These are phyloP conservation scores for Phytopythium kandeliae DNA, from an alignment of 352 stramenopile species.

Conservation along the genomic window DNA sequence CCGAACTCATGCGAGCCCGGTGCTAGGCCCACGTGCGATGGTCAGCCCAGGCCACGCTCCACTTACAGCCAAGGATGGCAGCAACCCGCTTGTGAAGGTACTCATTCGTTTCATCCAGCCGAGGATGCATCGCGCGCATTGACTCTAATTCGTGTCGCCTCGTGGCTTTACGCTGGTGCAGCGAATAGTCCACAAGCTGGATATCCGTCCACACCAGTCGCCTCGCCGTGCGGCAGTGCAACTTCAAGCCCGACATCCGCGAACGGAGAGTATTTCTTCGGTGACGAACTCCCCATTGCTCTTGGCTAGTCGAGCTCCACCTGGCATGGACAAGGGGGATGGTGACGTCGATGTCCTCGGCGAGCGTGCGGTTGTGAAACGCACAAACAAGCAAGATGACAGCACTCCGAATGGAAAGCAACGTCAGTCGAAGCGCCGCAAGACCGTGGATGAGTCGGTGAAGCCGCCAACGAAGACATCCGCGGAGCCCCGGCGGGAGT, in stretches of 20 bases:
- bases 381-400: background rate
- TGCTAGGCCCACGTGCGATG: slow-evolving; percentile 33
- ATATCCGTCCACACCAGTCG: slow-evolving; percentile 77
- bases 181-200: slow-evolving; percentile 46
- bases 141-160: no score
- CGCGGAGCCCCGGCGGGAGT: slow-evolving; percentile 10
- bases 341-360: slow-evolving; percentile 6
- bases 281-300: slow-evolving; percentile 18
- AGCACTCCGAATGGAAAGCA: background rate
- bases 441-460: slow-evolving; percentile 7
- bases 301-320: slow-evolving; percentile 19
- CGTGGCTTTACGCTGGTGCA: no score
- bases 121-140: no score
- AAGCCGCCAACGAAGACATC: slow-evolving; percentile 5
- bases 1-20: slow-evolving; percentile 37
- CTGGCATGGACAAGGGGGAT: slow-evolving; percentile 13
- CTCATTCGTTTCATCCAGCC: background rate
- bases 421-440: slow-evolving; percentile 2
- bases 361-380: background rate
- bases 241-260: slow-evolving; percentile 11
- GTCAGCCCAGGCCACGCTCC: background rate
- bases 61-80: slow-evolving; percentile 7
- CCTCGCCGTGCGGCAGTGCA: slow-evolving; percentile 45
- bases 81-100: slow-evolving; percentile 28
- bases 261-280: slow-evolving; percentile 4